These are phyloP conservation scores for Dichomitus squalens DNA, from an alignment of 1,284 basidiomycete genomes.

Conservation along the genomic window DNA sequence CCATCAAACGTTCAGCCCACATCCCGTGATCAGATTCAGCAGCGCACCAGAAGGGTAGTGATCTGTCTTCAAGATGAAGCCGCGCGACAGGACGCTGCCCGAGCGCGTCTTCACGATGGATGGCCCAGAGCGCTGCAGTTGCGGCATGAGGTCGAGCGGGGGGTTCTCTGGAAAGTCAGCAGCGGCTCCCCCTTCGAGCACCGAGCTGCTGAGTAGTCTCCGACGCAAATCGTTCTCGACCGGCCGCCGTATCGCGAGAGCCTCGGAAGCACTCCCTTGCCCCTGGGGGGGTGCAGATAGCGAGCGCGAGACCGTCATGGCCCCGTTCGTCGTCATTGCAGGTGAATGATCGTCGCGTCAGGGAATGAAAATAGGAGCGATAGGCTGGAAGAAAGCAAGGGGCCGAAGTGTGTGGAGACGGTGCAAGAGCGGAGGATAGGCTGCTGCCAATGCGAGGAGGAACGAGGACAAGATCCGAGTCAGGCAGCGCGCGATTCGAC, in stretches of 20 bases:
- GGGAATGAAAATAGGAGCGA: not conserved
- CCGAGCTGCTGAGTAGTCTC: conserved; percentile 20
- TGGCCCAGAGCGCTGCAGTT: conserved; percentile 63
- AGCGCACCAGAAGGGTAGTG: conserved; percentile 82
- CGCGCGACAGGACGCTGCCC: conserved; percentile 88
- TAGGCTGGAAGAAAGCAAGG: not conserved
- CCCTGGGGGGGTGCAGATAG: conserved; percentile 21
- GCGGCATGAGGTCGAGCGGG: conserved; percentile 59
- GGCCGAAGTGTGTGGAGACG: not conserved
- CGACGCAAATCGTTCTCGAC: conserved; percentile 20
- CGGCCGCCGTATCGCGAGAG: conserved; percentile 9
- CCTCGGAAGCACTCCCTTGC: conserved; percentile 6
- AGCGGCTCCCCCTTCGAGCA: conserved; percentile 3
- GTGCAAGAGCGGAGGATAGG: not conserved
- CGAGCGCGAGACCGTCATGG: conserved; percentile 9
- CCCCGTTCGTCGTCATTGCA: conserved; percentile 18
- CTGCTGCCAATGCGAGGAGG: not conserved
- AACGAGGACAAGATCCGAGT: conserved; percentile 12
- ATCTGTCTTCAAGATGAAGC: conserved; percentile 94
- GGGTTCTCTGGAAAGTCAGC: conserved; percentile 12
- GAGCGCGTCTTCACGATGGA: conserved; percentile 86
- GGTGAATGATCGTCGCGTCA: not conserved
- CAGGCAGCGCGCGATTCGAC: not conserved
- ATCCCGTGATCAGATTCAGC: conserved; percentile 18
- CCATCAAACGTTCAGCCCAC: not conserved